phyloP scores from a whole-genome alignment of 169 alveolate species.

The Blepharisma undulans region DNA sequence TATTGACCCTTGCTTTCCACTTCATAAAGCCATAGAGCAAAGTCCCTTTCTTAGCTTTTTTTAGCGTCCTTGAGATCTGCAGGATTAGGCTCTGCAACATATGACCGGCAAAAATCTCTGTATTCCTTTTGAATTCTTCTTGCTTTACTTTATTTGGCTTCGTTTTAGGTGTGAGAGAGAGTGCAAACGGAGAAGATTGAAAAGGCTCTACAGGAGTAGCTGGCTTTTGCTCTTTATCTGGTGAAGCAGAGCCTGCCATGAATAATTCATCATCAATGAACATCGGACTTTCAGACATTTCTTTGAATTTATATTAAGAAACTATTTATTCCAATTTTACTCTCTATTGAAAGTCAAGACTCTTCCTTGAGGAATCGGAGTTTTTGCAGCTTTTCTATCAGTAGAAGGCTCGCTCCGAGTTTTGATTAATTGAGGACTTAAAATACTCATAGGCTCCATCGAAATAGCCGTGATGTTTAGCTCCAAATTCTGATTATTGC shows the following conservation, averaged over 20 bases:
- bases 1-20: background rate
- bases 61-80: background rate
- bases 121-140: background rate
- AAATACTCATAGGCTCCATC: background rate
- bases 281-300: background rate
- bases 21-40: background rate
- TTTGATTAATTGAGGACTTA: background rate
- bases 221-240: background rate
- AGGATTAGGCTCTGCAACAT: background rate
- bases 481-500: background rate
- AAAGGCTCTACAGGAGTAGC: background rate
- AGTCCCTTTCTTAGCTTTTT: background rate
- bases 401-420: background rate
- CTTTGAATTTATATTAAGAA: background rate
- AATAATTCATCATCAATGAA: constrained; percentile 17
- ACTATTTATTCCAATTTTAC: background rate
- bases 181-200: background rate
- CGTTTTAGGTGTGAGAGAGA: background rate
- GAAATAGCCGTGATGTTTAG: background rate
- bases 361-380: background rate
- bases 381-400: background rate
- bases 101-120: background rate
- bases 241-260: constrained; percentile 11
- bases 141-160: background rate
- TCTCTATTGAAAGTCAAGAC: background rate